phyloP scores from a whole-genome alignment of 176 grass and related monocot species.

The Paspalum vaginatum region DNA sequence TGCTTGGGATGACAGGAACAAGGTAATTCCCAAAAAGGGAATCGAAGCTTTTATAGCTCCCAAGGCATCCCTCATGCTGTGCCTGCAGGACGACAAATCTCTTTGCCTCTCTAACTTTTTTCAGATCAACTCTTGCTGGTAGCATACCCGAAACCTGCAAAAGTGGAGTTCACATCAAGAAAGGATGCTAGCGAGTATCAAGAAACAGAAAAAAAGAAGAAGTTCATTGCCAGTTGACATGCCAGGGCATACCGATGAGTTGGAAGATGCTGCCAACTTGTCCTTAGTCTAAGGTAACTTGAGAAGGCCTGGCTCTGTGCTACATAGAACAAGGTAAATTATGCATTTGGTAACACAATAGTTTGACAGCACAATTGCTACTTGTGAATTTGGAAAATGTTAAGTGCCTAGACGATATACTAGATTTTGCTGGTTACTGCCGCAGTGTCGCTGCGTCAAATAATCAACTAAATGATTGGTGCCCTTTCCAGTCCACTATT shows the following conservation, averaged over 20 bases:
- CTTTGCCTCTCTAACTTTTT: slow-evolving; percentile 71
- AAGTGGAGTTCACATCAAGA: slow-evolving; percentile 32
- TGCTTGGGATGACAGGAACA: slow-evolving; percentile 74
- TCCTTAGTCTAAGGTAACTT: slow-evolving; percentile 49
- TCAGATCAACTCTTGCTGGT: slow-evolving; percentile 52
- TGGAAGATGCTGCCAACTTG: slow-evolving; percentile 40
- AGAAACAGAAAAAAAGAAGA: slow-evolving; percentile 26
- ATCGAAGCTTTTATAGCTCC: slow-evolving; percentile 83
- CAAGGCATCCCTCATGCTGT: slow-evolving; percentile 76
- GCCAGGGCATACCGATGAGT: slow-evolving; percentile 35
- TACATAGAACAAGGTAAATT: slow-evolving; percentile 2
- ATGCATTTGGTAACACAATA: background rate
- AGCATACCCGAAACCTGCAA: slow-evolving; percentile 50
- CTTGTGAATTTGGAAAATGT: background rate
- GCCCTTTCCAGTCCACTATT: background rate
- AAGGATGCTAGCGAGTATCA: slow-evolving; percentile 25
- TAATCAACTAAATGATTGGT: slow-evolving; percentile 13
- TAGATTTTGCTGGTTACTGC: background rate
- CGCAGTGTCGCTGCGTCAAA: background rate
- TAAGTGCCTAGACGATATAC: background rate
- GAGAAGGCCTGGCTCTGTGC: slow-evolving; percentile 56
- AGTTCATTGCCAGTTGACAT: slow-evolving; percentile 7
- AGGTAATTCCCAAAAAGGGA: slow-evolving; percentile 85
- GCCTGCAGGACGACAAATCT: slow-evolving; percentile 69
- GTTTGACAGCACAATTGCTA: background rate